Evolutionary conservation across 352 stramenopile species (phyloP).

Genomic region (Pythium scleroteichum): DNA sequence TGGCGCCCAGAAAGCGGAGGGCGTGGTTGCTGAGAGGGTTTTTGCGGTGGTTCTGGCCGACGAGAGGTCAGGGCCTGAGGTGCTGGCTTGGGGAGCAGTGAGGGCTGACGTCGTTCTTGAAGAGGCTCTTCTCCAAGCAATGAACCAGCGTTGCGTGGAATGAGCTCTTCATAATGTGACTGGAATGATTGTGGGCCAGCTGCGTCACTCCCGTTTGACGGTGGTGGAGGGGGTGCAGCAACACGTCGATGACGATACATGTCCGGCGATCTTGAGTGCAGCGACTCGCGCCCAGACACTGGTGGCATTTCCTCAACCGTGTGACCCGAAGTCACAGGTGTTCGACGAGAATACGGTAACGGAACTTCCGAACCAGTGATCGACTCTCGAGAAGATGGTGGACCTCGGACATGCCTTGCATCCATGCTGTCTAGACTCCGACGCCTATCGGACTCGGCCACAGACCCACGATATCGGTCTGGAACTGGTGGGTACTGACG

Average conservation of each 20-base stretch:
- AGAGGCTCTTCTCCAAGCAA: slow-evolving; percentile 13
- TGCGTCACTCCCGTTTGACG: slow-evolving; percentile 1
- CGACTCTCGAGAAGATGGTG: background rate
- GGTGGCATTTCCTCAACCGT: background rate
- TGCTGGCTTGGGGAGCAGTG: slow-evolving; percentile 15
- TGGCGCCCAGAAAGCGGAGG: background rate
- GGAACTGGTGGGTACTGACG: background rate
- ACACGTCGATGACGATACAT: background rate
- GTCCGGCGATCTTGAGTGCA: background rate
- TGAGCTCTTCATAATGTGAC: slow-evolving; percentile 10
- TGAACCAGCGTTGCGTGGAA: background rate
- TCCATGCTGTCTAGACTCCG: background rate
- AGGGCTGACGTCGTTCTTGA: slow-evolving; percentile 13
- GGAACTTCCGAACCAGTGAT: background rate
- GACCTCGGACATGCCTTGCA: background rate
- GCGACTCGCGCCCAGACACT: background rate
- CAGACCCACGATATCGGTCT: background rate
- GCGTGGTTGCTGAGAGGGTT: background rate
- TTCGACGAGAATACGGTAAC: background rate
- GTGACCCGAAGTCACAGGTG: background rate
- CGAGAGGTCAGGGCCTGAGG: slow-evolving; percentile 22
- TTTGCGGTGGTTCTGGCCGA: slow-evolving; percentile 1
- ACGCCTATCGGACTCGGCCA: background rate
- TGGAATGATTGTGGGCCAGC: slow-evolving; percentile 1
- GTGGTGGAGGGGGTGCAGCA: background rate